These are phyloP conservation scores for Cyberlindnera maritima DNA, from an alignment of 805 yeast species.

Conservation along the genomic window DNA sequence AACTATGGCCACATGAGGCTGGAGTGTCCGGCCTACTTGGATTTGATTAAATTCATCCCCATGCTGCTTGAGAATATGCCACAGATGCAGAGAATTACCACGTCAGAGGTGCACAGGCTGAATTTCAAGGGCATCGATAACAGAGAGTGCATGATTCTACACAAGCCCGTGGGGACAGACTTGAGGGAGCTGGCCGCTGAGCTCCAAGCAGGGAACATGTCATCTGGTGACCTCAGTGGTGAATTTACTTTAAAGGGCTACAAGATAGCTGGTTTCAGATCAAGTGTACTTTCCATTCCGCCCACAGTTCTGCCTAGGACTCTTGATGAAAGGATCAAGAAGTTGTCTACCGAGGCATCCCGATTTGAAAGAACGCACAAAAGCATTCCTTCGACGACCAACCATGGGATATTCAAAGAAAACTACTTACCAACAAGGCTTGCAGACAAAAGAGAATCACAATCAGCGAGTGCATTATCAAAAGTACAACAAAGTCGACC, in stretches of 20 bases:
- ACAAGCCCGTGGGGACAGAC: slow-evolving; percentile 1
- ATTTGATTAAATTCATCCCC: slow-evolving; percentile 2
- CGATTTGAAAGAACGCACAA: no score
- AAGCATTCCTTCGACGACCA: no score
- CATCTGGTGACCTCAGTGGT: neutral
- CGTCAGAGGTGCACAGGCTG: neutral
- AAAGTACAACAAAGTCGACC: no score
- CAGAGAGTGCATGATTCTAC: slow-evolving; percentile 4
- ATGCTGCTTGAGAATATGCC: neutral
- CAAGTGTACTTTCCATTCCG: no score
- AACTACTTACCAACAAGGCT: no score
- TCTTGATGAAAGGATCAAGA: no score
- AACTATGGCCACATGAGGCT: neutral
- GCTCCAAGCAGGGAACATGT: neutral
- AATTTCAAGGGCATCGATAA: neutral
- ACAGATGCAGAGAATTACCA: slow-evolving; percentile 3
- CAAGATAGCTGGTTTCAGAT: neutral
- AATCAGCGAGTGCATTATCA: no score
- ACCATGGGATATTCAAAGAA: no score
- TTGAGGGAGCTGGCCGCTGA: neutral
- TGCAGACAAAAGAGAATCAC: no score
- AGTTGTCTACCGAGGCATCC: no score
- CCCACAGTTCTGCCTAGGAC: no score
- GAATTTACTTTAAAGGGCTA: neutral
- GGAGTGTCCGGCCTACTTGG: slow-evolving; percentile 1